These are phyloP conservation scores for Puccinia hordei DNA, from an alignment of 1,284 basidiomycete genomes.

Conservation along the genomic window DNA sequence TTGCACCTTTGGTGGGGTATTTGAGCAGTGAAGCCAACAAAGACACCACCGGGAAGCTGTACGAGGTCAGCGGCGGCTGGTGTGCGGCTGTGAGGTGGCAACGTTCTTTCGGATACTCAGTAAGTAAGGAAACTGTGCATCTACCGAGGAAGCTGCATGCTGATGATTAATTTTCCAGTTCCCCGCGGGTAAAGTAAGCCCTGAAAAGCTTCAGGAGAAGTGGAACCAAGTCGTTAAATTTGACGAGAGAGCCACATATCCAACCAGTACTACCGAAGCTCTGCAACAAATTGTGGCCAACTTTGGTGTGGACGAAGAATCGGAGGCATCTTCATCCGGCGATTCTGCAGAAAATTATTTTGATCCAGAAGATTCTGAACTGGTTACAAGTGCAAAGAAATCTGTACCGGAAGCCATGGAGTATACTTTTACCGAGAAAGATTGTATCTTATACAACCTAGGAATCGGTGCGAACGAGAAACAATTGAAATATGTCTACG, in stretches of 20 bases:
- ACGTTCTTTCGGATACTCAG: slow-evolving; percentile 71
- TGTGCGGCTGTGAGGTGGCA: slow-evolving; percentile 91
- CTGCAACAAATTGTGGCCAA: slow-evolving; percentile 70
- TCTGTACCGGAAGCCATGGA: slow-evolving; percentile 65
- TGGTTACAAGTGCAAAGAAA: slow-evolving; percentile 82
- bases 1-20: slow-evolving; percentile 88
- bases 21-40: slow-evolving; percentile 79
- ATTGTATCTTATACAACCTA: slow-evolving; percentile 93
- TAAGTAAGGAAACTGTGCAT: slow-evolving; percentile 29
- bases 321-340: slow-evolving; percentile 50
- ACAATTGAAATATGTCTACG: slow-evolving; percentile 88
- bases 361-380: slow-evolving; percentile 80
- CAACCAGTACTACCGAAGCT: slow-evolving; percentile 69
- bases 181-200: slow-evolving; percentile 77
- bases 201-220: slow-evolving; percentile 75
- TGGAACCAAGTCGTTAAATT: slow-evolving; percentile 83
- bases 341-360: slow-evolving; percentile 63
- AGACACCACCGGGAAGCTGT: slow-evolving; percentile 74
- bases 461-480: slow-evolving; percentile 92
- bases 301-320: slow-evolving; percentile 68
- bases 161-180: slow-evolving; percentile 60
- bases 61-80: slow-evolving; percentile 91
- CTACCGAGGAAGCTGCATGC: not conserved
- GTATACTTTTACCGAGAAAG: slow-evolving; percentile 80
- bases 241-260: slow-evolving; percentile 72